phyloP scores from a whole-genome alignment of 176 grass and related monocot species.

The Oryza glumipatula region DNA sequence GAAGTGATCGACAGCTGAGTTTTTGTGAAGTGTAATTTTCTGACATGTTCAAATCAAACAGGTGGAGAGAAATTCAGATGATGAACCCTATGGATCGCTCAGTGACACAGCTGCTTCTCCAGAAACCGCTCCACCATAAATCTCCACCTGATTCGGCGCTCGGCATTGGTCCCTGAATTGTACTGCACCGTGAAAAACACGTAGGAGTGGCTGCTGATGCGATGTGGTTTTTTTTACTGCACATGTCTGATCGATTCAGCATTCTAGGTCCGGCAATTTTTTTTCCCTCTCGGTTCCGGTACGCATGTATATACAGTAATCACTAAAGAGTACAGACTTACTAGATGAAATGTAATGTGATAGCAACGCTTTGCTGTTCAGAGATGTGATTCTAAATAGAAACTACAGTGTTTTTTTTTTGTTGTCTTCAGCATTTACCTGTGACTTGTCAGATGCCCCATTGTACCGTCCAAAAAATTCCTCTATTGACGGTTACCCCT shows the following conservation, averaged over 20 bases:
- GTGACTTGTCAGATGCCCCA: neutral
- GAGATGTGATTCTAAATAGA: neutral
- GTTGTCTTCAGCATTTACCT: neutral
- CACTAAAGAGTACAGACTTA: too few species aligned
- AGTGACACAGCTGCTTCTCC: slow-evolving; percentile 55
- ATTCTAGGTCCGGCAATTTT: neutral
- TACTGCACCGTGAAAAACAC: neutral
- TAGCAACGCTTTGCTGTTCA: neutral
- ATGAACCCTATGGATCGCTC: slow-evolving; percentile 53
- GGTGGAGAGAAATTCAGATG: slow-evolving; percentile 14
- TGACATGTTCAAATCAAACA: slow-evolving; percentile 23
- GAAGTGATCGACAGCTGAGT: slow-evolving; percentile 2
- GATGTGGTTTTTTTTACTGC: neutral
- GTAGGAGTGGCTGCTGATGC: neutral
- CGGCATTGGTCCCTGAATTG: neutral
- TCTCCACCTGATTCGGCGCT: neutral
- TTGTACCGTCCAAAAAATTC: neutral
- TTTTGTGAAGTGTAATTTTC: neutral
- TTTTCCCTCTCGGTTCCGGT: neutral
- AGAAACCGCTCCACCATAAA: slow-evolving; percentile 19
- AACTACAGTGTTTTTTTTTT: neutral
- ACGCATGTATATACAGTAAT: neutral
- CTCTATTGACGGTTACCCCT: neutral
- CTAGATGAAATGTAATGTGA: too few species aligned
- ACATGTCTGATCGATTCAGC: neutral